Conservation (phyloP, 176 grass and related monocot genomes). For the Oryza coarctata region DNA sequence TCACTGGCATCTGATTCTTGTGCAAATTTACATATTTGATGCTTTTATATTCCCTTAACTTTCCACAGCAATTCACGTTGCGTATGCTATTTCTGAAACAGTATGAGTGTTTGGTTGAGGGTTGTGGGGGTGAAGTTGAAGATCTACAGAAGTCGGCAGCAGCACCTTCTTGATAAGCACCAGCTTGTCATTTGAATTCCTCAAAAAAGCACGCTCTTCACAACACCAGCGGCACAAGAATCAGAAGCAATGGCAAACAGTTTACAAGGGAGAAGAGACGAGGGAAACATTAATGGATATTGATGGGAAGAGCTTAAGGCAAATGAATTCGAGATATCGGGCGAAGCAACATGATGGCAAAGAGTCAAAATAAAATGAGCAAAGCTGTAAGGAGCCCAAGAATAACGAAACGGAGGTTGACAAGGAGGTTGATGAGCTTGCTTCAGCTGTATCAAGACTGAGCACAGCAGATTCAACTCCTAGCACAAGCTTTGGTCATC, state of each 20-base stretch:
- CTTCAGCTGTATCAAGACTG: constrained; percentile 61
- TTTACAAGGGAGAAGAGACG: constrained; percentile 35
- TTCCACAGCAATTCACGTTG: neutral
- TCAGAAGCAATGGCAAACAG: constrained; percentile 41
- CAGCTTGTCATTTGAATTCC: constrained; percentile 89
- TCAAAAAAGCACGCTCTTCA: constrained; percentile 65
- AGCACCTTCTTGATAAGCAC: constrained; percentile 90
- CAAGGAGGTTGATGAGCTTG: constrained; percentile 64
- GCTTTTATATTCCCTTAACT: neutral
- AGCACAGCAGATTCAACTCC: constrained; percentile 57
- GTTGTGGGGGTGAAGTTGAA: constrained; percentile 77
- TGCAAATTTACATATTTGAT: neutral
- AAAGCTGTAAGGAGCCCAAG: constrained; percentile 9
- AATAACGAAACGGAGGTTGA: constrained; percentile 67
- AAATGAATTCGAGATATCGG: constrained; percentile 27
- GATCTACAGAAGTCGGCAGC: constrained; percentile 75
- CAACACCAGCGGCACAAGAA: constrained; percentile 72
- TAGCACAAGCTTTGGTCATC: constrained; percentile 61
- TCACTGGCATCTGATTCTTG: neutral
- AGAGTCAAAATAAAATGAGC: neutral
- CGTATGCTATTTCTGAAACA: constrained; percentile 29
- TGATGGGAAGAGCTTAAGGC: constrained; percentile 46
- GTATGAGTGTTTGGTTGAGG: constrained; percentile 97
- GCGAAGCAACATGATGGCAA: constrained; percentile 33
- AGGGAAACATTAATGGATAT: constrained; percentile 54